Conservation (phyloP, 441 rosid genomes). For the Corymbia calophylla region DNA sequence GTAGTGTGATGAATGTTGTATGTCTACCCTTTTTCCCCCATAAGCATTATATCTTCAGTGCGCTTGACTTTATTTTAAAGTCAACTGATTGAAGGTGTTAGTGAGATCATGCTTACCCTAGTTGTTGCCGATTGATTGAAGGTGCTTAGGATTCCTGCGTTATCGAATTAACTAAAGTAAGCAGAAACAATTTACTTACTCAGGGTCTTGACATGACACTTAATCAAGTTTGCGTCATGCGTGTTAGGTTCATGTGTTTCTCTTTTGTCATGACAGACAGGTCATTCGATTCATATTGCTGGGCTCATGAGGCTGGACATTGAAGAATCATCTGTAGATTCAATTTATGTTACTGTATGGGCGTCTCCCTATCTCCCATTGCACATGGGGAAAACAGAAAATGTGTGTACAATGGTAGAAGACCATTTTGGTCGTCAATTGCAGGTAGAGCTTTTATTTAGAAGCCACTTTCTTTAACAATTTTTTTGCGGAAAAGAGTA, state of each 20-base stretch:
- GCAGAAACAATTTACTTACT: not conserved
- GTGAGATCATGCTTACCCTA: not conserved
- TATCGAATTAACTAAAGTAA: not conserved
- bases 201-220: not conserved
- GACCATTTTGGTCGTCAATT: constrained; percentile 78
- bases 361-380: constrained; percentile 82
- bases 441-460: constrained; percentile 41
- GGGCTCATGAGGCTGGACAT: constrained; percentile 85
- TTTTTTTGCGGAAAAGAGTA: not conserved
- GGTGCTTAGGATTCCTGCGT: not conserved
- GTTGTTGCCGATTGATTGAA: not conserved
- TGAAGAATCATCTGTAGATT: constrained; percentile 61
- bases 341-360: constrained; percentile 84
- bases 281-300: constrained; percentile 71
- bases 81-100: not conserved
- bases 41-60: not conserved
- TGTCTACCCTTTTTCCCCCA: not conserved
- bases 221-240: not conserved
- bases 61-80: not conserved
- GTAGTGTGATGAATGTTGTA: not conserved
- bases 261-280: constrained; percentile 43
- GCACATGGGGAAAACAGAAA: constrained; percentile 93
- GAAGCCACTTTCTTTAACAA: not conserved
- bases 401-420: constrained; percentile 41
- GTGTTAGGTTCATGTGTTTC: not conserved